phyloP scores from a whole-genome alignment of 2,329 filamentous ascomycete species.

The Fusarium sp. region DNA sequence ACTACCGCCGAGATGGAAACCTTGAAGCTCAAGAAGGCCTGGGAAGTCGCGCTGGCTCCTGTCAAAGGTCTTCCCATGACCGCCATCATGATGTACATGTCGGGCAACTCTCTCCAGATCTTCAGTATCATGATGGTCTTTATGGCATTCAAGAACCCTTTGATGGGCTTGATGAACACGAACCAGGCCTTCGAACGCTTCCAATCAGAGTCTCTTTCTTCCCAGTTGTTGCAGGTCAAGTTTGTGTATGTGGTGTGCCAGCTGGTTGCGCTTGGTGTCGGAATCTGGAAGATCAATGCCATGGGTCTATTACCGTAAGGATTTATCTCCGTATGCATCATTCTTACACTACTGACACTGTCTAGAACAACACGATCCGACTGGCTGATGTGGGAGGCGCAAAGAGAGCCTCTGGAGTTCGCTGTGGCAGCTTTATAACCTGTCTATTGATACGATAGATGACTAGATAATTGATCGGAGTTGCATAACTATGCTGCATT shows the following conservation, averaged over 20 bases:
- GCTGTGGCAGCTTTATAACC: constrained; percentile 68
- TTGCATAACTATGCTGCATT: not conserved
- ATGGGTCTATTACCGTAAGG: constrained; percentile 94
- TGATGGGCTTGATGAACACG: constrained; percentile 82
- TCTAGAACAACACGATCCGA: constrained; percentile 89
- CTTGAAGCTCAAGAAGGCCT: constrained; percentile 97
- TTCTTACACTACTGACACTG: constrained; percentile 6
- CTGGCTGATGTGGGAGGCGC: constrained; percentile 94
- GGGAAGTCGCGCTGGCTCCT: constrained; percentile 93
- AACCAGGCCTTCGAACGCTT: constrained; percentile 91
- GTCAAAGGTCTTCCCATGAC: constrained; percentile 98
- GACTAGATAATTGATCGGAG: not conserved
- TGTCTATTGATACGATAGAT: constrained; percentile 9
- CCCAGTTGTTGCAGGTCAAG: constrained; percentile 83
- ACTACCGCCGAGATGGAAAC: constrained; percentile 89
- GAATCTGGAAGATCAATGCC: constrained; percentile 94
- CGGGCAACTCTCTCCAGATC: constrained; percentile 95
- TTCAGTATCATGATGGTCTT: constrained; percentile 99
- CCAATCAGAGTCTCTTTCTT: constrained; percentile 80
- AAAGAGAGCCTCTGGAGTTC: constrained; percentile 72
- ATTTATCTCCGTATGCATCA: not conserved
- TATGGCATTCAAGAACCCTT: constrained; percentile 97
- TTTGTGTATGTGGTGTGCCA: constrained; percentile 88
- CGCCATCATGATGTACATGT: constrained; percentile 99
- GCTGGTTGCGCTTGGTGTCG: constrained; percentile 80